Evolutionary conservation across 2,329 filamentous ascomycete species (phyloP), one percentile per base, ranked within the genome.

Genomic region (Diplodia intermedia): DNA sequence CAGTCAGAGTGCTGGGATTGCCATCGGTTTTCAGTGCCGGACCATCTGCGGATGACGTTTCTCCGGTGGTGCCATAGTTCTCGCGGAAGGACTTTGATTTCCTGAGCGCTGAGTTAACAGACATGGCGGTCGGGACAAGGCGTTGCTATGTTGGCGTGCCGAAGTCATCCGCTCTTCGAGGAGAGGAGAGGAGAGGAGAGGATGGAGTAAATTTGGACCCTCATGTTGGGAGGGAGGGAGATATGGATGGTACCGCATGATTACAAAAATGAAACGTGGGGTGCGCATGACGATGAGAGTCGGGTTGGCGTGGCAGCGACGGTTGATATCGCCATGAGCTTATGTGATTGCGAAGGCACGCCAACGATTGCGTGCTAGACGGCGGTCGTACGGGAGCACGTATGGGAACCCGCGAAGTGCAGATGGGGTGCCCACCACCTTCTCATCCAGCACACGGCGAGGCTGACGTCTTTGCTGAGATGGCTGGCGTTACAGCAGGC

Each of bases 291-390:
- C 60, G 60, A 52, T 52, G 40, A 33, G 57, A 49, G 15, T 50
- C 43, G 57, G 43, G 57, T 62, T 62, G 57, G 57, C 43, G 57
- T 50, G 43, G 57, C 40, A 49, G 57, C 57, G 33, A 31, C 43
- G 60, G 36, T 38, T 20, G 47, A 63, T 63, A 63, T 63, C 60
- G 60, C 60, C 60, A 63, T 63, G 60, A 26, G 60, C 60, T 63
- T 63, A 63, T 52, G 60, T 36, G 60, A 63, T 63, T 50, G 60
- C 60, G 60, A 63, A 63, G 60, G 43, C 43, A 31, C 31, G 60
- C 60, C 31, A 38, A n/a, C 43, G 23, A 63, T 63, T 63, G 60
- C 60, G 60, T 63, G 60, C 60, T 63, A 52, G 47, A 29, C 31
- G 0, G 33, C 15, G 8, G 31, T 31, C 23, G 54, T 23, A 38